Evolutionary conservation across 768 basidiomycete species (phyloP).

Genomic region (Astraeus odoratus): DNA sequence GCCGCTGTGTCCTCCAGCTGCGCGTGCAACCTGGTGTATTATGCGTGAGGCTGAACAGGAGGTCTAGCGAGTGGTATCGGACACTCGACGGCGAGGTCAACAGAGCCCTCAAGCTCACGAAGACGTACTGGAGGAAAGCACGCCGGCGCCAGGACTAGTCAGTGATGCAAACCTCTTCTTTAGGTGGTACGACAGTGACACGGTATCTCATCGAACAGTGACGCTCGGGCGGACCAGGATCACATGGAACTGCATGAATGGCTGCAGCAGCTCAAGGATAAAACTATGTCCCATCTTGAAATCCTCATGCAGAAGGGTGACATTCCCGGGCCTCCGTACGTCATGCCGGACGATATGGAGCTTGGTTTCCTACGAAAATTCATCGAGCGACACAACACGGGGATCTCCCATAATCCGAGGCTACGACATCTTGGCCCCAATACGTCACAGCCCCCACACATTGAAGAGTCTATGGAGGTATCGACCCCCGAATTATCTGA

Average conservation of each 20-base stretch:
- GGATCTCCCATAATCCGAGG: conserved; percentile 74
- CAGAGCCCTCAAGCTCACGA: conserved; percentile 74
- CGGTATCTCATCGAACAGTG: conserved; percentile 22
- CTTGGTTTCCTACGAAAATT: conserved; percentile 75
- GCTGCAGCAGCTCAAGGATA: conserved; percentile 83
- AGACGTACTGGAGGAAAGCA: conserved; percentile 83
- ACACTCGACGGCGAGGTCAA: conserved; percentile 73
- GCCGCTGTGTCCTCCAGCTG: conserved; percentile 71
- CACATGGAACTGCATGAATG: conserved; percentile 88
- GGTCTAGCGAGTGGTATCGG: conserved; percentile 79
- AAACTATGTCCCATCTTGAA: conserved; percentile 83
- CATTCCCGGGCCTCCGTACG: conserved; percentile 75
- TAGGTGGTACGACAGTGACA: conserved; percentile 4
- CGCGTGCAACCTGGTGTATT: conserved; percentile 81
- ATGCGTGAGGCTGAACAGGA: conserved; percentile 64
- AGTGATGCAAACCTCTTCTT: conserved; percentile 7
- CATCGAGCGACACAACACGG: conserved; percentile 70
- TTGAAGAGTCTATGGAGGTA: conserved; percentile 29
- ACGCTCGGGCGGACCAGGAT: conserved; percentile 78
- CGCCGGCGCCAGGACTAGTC: conserved; percentile 68
- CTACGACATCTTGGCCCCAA: conserved; percentile 46
- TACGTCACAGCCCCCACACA: conserved; percentile 23
- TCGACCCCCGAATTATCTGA: conserved; percentile 30
- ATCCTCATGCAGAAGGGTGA: conserved; percentile 85
- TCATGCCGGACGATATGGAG: conserved; percentile 75